A percentile compares a stretch with the other conserved stretches of the same genome.
These are phyloP conservation scores for Scleroderma bovista DNA, from an alignment of 768 basidiomycete species.

Conservation along the genomic window DNA sequence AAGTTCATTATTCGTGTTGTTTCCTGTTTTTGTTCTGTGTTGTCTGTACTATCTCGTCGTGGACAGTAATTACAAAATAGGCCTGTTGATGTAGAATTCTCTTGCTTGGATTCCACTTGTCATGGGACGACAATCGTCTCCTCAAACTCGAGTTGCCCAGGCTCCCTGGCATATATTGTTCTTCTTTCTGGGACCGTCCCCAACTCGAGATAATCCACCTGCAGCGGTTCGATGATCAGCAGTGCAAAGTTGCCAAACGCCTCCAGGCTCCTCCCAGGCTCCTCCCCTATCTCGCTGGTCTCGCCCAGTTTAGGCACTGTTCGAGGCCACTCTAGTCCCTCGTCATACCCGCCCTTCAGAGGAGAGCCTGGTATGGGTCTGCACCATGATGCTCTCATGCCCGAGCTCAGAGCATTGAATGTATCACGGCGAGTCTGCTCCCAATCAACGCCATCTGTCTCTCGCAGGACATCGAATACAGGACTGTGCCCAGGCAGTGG, in stretches of 20 bases:
- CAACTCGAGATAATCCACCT: constrained; percentile 67
- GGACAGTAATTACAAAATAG: background rate
- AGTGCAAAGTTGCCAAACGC: constrained; percentile 69
- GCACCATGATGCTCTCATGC: constrained; percentile 70
- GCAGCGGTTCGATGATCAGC: constrained; percentile 62
- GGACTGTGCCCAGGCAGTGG: constrained; percentile 16
- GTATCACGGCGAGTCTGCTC: constrained; percentile 53
- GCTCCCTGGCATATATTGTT: constrained; percentile 40
- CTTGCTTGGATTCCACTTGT: too few species aligned
- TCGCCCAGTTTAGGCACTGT: constrained; percentile 45
- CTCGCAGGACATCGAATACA: constrained; percentile 28
- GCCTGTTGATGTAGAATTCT: too few species aligned
- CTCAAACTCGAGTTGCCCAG: constrained; percentile 42
- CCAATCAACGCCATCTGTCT: constrained; percentile 43
- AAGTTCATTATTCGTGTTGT: background rate
- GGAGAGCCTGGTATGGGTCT: constrained; percentile 59
- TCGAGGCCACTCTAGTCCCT: constrained; percentile 57
- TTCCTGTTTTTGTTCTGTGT: background rate
- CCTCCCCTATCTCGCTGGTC: constrained; percentile 35
- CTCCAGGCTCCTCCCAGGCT: constrained; percentile 37
- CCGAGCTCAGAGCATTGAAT: constrained; percentile 53
- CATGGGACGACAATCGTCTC: constrained; percentile 64
- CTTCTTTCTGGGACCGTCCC: constrained; percentile 51
- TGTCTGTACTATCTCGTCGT: background rate
- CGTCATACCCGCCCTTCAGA: constrained; percentile 48